Evolutionary conservation across 2,329 filamentous ascomycete species (phyloP), one percentile per base, ranked within the genome.

Genomic region (Sphaerostilbella broomeana): DNA sequence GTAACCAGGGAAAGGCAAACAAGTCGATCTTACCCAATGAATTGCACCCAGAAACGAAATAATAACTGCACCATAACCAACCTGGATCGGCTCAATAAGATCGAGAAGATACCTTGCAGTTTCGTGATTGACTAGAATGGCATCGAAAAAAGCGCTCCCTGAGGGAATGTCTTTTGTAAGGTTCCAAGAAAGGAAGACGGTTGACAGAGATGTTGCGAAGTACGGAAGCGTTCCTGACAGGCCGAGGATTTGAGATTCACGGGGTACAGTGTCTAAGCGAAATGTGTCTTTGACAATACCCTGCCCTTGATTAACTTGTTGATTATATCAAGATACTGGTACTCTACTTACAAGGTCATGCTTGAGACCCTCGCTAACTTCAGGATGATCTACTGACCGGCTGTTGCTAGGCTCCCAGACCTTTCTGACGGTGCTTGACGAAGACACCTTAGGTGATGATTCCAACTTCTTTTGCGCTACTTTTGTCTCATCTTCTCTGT

Each of bases 1-100:
- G 3, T 2, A 25, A 3, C 19, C 10, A 30, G 22, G 12, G 15
- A 35, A 6, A 2, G 11, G 2, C 2, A 9, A n/a, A n/a, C 4
- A 20, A 17, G 5, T 3, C 6, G 6, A 38, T 19, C 62, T 45
- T 51, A 67, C 84, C 90, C 77, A 95, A 63, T 95, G 90, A 54
- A 95, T 81, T 22, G 89, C 89, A 30, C 90, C 90, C 2, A 95
- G 76, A 71, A 95, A 95, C 19, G 88, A 94, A 52, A 95, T 84
- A 53, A 95, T 92, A 42, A 94, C 79, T 33, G 89, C 90, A 40
- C 90, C 89, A 53, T 94, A 95, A 43, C 87, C 89, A 39, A 95
- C 75, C 63, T 95, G 90, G 38, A 95, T 66, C 10, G 88, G 88
- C 65, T 95, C 88, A 20, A 95, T 70, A 12, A 87, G 60, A 49